Conservation (phyloP, 2,329 filamentous ascomycete species). For the Nothophoma quercina region DNA sequence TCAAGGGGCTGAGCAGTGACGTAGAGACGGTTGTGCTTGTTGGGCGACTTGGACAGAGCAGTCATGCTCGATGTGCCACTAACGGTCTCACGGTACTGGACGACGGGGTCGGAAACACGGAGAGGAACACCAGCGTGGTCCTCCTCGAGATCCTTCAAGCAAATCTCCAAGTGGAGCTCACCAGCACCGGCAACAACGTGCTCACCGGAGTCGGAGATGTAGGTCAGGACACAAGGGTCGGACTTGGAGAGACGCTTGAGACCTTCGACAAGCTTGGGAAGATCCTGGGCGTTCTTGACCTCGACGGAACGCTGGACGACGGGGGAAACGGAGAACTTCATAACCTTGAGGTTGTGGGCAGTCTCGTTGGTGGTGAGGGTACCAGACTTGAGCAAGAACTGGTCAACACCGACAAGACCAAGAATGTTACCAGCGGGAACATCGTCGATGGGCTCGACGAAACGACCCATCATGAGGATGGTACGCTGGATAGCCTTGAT, state of each 20-base stretch:
- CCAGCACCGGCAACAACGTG: constrained; percentile 98
- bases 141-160: constrained; percentile 99
- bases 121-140: constrained; percentile 99
- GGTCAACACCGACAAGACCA: constrained; percentile 98
- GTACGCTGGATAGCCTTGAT: constrained; percentile 99
- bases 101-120: constrained; percentile 96
- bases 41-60: constrained; percentile 98
- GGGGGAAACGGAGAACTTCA: constrained; percentile 99
- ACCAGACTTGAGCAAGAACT: constrained; percentile 99
- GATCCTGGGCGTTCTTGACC: constrained; percentile 99
- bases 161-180: constrained; percentile 99
- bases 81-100: constrained; percentile 98
- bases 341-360: constrained; percentile 99
- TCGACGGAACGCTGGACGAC: constrained; percentile 98
- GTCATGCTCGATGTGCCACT: constrained; percentile 85
- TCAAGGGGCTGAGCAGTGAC: constrained; percentile 88
- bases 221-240: constrained; percentile 95
- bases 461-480: constrained; percentile 99
- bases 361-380: constrained; percentile 97
- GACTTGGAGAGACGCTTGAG: constrained; percentile 99
- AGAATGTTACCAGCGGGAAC: constrained; percentile 99
- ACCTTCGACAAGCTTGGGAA: constrained; percentile 99
- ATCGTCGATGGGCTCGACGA: constrained; percentile 98
- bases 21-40: constrained; percentile 99
- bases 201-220: constrained; percentile 91